Conservation (phyloP, 495 filamentous ascomycete genomes). For the Venustampulla echinocandica region DNA sequence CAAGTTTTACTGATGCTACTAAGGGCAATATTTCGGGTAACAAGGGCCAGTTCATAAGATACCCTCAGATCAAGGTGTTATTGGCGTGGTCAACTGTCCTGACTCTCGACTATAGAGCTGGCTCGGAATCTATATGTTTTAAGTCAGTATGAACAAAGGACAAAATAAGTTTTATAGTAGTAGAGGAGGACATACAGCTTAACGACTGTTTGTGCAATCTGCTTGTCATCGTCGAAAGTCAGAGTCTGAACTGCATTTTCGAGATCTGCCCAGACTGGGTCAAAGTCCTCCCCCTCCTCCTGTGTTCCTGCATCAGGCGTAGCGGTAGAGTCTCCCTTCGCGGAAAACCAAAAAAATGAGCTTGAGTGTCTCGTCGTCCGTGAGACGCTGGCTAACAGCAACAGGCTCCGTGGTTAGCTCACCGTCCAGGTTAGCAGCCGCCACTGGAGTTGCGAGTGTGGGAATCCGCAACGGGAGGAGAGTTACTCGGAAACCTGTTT, state of each 20-base stretch:
- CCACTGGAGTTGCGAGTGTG: neutral
- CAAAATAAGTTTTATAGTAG: too few relatives aligned
- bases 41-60: too few relatives aligned
- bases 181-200: too few relatives aligned
- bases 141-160: too few relatives aligned
- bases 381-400: neutral
- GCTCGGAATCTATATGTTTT: too few relatives aligned
- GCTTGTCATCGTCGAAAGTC: slow-evolving; percentile 1
- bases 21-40: too few relatives aligned
- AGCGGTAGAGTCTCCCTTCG: slow-evolving; percentile 2
- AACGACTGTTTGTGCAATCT: too few relatives aligned
- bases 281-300: slow-evolving; percentile 2
- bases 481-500: slow-evolving; percentile 6
- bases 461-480: slow-evolving; percentile 4
- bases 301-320: neutral
- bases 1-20: too few relatives aligned
- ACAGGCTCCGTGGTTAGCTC: slow-evolving; percentile 1
- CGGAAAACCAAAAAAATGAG: slow-evolving; percentile 5
- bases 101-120: too few relatives aligned
- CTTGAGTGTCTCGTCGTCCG: neutral
- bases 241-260: neutral
- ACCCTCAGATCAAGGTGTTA: too few relatives aligned
- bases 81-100: too few relatives aligned
- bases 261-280: slow-evolving; percentile 4
- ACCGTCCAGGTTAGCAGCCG: neutral